phyloP scores from a whole-genome alignment of 2,329 filamentous ascomycete species.

The Purpureocillium lavendulum region DNA sequence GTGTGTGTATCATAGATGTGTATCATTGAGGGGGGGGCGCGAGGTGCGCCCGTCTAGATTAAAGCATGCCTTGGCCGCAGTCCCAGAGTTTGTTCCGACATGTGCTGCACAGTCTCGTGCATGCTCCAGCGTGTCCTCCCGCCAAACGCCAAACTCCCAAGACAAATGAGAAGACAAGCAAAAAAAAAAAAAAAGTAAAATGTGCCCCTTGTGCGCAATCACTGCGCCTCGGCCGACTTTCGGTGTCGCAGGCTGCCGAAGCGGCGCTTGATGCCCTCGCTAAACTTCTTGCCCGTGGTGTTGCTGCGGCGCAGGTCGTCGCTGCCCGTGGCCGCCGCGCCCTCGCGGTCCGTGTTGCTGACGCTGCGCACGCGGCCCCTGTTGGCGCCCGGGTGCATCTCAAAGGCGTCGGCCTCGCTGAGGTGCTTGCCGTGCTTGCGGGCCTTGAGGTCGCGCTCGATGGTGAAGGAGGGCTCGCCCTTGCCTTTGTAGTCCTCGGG shows the following conservation, averaged over 20 bases:
- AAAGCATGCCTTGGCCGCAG: too few species aligned
- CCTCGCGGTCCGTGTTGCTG: conserved; percentile 24
- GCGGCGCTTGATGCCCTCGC: conserved; percentile 43
- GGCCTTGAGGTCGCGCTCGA: conserved; percentile 59
- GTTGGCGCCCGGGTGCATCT: conserved; percentile 35
- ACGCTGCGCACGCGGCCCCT: conserved; percentile 24
- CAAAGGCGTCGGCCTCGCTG: conserved; percentile 30
- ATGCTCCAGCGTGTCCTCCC: too few species aligned
- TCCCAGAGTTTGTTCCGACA: too few species aligned
- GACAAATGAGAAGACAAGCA: neutral
- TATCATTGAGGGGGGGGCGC: too few species aligned
- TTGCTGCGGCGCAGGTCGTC: conserved; percentile 18
- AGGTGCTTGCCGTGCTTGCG: conserved; percentile 30
- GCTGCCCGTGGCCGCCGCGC: conserved; percentile 18
- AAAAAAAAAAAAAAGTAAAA: neutral
- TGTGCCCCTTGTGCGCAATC: neutral
- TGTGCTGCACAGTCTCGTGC: too few species aligned
- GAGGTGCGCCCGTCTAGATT: too few species aligned
- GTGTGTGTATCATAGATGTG: neutral
- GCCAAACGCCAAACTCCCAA: too few species aligned
- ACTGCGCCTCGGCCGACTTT: conserved; percentile 18
- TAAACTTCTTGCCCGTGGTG: conserved; percentile 34
- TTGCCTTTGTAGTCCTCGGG: conserved; percentile 77
- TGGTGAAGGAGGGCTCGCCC: conserved; percentile 65
- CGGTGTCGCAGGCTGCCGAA: conserved; percentile 44